Percentiles rank a stretch among this genome's conserved stretches.
Conservation (phyloP, 2,329 filamentous ascomycete species). For the Alternaria panax region DNA sequence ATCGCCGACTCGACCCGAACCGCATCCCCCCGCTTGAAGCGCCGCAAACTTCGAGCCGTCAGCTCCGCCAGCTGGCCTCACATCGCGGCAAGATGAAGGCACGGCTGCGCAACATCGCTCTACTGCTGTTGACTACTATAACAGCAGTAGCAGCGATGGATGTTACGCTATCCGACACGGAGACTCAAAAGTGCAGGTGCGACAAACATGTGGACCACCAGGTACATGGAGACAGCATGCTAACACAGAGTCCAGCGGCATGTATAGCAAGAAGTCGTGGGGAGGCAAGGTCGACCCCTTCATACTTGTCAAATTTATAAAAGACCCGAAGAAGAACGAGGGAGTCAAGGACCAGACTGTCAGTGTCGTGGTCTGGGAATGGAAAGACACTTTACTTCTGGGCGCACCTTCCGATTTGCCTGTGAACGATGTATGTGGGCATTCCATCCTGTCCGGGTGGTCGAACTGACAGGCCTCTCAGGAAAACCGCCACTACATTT, state of each 20-base stretch:
- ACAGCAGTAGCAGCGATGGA: constrained; percentile 48
- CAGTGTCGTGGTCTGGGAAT: constrained; percentile 92
- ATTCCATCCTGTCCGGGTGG: neutral
- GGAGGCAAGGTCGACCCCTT: constrained; percentile 87
- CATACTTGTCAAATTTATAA: constrained; percentile 81
- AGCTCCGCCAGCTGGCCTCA: constrained; percentile 42
- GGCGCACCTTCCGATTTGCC: constrained; percentile 63
- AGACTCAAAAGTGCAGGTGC: constrained; percentile 26
- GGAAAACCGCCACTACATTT: constrained; percentile 71
- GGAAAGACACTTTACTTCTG: constrained; percentile 82
- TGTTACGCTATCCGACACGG: constrained; percentile 31
- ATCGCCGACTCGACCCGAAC: constrained; percentile 1
- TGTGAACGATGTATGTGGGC: constrained; percentile 35
- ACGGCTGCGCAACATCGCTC: constrained; percentile 41
- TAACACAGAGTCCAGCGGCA: constrained; percentile 56
- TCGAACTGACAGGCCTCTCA: constrained; percentile 28
- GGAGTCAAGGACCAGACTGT: constrained; percentile 75
- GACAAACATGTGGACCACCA: neutral
- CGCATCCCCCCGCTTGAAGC: constrained; percentile 8
- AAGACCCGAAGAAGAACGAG: constrained; percentile 59
- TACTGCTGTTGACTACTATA: constrained; percentile 45
- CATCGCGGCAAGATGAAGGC: constrained; percentile 44
- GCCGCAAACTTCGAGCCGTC: constrained; percentile 10
- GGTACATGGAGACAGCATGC: neutral
- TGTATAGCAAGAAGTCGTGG: constrained; percentile 93